These are phyloP conservation scores for Penstemon eatonii DNA, from an alignment of 257 asterid species.

Conservation along the genomic window DNA sequence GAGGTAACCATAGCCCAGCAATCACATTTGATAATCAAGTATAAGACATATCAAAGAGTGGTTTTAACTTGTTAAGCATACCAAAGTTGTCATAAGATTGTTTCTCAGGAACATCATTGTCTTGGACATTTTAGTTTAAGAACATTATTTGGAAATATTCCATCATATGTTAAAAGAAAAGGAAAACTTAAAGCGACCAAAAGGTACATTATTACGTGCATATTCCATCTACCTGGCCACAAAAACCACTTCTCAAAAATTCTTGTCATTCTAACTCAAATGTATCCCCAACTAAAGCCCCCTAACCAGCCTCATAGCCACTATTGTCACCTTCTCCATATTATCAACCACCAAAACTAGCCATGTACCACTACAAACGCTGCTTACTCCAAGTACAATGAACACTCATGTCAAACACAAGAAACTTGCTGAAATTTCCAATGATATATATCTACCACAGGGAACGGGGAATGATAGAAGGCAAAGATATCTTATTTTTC, in stretches of 20 bases:
- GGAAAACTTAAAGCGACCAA: background rate
- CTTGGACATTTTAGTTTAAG: background rate
- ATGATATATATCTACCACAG: too few species aligned
- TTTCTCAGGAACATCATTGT: background rate
- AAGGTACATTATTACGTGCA: background rate
- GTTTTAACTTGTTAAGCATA: background rate
- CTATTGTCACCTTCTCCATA: background rate
- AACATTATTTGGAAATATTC: conserved; percentile 3
- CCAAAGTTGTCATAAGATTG: background rate
- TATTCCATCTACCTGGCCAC: background rate
- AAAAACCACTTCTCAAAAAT: background rate
- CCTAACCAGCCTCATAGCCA: background rate
- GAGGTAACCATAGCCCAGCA: conserved; percentile 12
- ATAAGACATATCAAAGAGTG: conserved; percentile 11
- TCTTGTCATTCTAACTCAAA: background rate
- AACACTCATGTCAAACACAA: background rate
- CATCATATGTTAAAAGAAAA: conserved; percentile 1
- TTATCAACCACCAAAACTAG: conserved; percentile 3
- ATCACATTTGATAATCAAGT: conserved; percentile 2
- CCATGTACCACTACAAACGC: background rate
- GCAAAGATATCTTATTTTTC: background rate
- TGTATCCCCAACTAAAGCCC: conserved; percentile 13
- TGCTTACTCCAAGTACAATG: background rate
- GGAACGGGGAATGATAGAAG: background rate
- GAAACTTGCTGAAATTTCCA: background rate